Evolutionary conservation across 495 filamentous ascomycete genomes (phyloP).

Genomic region (Penicillium turbatum): DNA sequence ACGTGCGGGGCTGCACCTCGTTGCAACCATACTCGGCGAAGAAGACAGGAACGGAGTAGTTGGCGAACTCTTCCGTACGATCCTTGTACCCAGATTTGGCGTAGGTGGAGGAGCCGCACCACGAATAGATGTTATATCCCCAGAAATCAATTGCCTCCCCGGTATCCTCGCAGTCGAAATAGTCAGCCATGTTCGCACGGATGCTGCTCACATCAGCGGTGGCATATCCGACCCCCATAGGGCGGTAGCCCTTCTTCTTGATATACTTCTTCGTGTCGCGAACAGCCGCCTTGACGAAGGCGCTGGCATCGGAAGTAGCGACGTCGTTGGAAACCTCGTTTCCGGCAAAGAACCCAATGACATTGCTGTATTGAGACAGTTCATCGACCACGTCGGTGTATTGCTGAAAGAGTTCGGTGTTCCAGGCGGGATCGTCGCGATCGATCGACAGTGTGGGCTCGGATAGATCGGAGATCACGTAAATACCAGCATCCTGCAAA

Average conservation of each 20-base stretch:
- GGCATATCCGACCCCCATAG: conserved; percentile 88
- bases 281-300: conserved; percentile 94
- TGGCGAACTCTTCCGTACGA: conserved; percentile 75
- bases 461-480: conserved; percentile 85
- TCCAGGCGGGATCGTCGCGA: conserved; percentile 72
- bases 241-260: conserved; percentile 65
- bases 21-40: conserved; percentile 99
- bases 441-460: conserved; percentile 79
- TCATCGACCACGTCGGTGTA: conserved; percentile 84
- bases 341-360: conserved; percentile 92
- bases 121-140: conserved; percentile 99
- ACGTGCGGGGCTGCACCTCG: conserved; percentile 64
- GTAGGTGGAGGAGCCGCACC: conserved; percentile 83
- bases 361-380: conserved; percentile 74
- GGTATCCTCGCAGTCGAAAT: conserved; percentile 80
- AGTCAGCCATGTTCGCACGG: conserved; percentile 72
- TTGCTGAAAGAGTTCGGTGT: conserved; percentile 64
- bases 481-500: conserved; percentile 83
- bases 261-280: conserved; percentile 95
- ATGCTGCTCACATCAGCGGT: conserved; percentile 85
- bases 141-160: conserved; percentile 80
- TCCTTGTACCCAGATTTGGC: conserved; percentile 68
- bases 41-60: conserved; percentile 89
- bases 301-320: conserved; percentile 77
- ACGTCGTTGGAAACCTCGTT: conserved; percentile 90